Evolutionary conservation across 192 early-diverging fungal genomes (phyloP), one percentile per base, ranked within the genome.

Genomic region (Coemansia sp.): DNA sequence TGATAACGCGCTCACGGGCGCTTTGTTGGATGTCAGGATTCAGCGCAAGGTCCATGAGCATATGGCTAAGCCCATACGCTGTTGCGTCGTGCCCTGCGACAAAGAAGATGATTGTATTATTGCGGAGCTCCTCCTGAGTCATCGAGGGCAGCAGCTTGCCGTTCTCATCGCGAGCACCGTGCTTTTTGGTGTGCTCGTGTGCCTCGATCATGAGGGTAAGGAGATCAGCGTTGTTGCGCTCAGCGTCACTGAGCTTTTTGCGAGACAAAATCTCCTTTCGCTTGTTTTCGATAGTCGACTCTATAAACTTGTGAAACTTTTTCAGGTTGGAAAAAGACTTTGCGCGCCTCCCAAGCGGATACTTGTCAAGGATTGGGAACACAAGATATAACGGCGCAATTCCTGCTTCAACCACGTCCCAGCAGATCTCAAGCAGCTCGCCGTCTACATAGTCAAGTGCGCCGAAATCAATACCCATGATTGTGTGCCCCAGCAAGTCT

Each of bases 181-280:
- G 72, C 58, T 62, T 30, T 43, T 72, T 77, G 33, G 76, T 72
- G 37, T 75, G 61, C 34, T 76, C 75, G 62, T 81, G 72, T 5
- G 83, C 81, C 64, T 87, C 83, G 10, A 87, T 69, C 84, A 87
- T 77, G 59, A 87, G 69, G 13, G 85, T 80, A 31, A 87, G 68
- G 67, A 87, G 48, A 40, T 82, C 82, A 13, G 68, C 76, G 37
- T 52, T 75, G 56, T 67, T 67, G 45, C 69, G 77, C 49, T 79
- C 79, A 20, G 33, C 53, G 23, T 71, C 55, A 20, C 42, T 42
- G 21, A 77, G 70, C 58, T 59, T 58, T 23, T 28, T 63, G 15
- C 53, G 57, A 28, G 30, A 42, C 9, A 55, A 48, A 18, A 83
- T 59, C 58, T 70, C 66, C 16, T 61, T 62, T 51, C 72, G 72